Conservation (phyloP, 768 basidiomycete species). For the Kwoniella newhampshirensis region DNA sequence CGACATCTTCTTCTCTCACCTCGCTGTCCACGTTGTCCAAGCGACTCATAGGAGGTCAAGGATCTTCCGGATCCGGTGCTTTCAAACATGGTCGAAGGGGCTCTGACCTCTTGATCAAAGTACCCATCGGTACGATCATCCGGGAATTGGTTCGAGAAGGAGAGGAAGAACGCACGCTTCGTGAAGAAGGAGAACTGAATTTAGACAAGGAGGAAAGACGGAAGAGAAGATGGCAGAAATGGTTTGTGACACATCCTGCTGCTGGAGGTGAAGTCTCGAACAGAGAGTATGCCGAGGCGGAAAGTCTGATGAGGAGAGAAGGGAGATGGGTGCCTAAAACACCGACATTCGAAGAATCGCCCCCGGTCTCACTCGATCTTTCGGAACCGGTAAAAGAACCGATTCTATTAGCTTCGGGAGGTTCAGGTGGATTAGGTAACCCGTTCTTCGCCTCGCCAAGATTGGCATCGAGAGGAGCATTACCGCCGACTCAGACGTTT, state of each 20-base stretch:
- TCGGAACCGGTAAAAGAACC: slow-evolving; percentile 30
- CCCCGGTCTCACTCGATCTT: slow-evolving; percentile 40
- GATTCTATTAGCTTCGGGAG: slow-evolving; percentile 69
- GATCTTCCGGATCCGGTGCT: slow-evolving; percentile 73
- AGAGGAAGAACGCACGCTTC: slow-evolving; percentile 65
- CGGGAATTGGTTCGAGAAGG: slow-evolving; percentile 65
- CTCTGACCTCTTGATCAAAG: slow-evolving; percentile 69
- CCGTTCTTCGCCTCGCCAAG: slow-evolving; percentile 75
- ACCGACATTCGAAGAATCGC: slow-evolving; percentile 22
- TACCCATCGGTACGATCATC: slow-evolving; percentile 88
- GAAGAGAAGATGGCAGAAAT: slow-evolving; percentile 32
- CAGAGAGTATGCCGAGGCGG: slow-evolving; percentile 39
- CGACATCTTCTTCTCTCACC: slow-evolving; percentile 73
- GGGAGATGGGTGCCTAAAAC: slow-evolving; percentile 26
- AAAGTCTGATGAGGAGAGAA: slow-evolving; percentile 34
- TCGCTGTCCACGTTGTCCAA: slow-evolving; percentile 72
- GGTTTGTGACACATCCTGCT: slow-evolving; percentile 39
- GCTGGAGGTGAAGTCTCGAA: slow-evolving; percentile 28
- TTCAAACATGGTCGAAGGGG: slow-evolving; percentile 82
- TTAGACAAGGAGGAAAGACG: slow-evolving; percentile 64
- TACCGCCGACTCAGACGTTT: slow-evolving; percentile 62
- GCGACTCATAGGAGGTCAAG: slow-evolving; percentile 67
- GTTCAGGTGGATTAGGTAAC: slow-evolving; percentile 80
- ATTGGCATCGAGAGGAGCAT: slow-evolving; percentile 59
- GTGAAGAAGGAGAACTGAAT: slow-evolving; percentile 65